Conservation (phyloP, 768 basidiomycete genomes). For the Rhodotorula taiwanensis region DNA sequence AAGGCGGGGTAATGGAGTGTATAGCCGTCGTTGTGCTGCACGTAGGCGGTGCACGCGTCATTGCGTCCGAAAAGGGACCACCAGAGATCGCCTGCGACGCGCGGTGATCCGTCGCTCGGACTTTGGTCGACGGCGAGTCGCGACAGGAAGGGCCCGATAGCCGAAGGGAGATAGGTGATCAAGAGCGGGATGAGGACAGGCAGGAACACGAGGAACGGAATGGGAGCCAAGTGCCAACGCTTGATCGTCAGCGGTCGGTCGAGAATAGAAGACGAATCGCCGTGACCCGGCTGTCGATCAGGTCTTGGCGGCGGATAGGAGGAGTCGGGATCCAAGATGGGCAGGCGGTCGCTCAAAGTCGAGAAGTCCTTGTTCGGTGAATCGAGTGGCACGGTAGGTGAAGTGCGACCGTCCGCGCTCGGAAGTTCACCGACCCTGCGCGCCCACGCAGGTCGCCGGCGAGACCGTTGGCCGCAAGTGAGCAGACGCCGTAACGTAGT, state of each 20-base stretch:
- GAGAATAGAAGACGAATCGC: neutral
- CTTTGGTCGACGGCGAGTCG: neutral
- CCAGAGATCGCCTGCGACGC: slow-evolving; percentile 31
- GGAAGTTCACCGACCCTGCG: too few relatives aligned
- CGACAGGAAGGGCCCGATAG: slow-evolving; percentile 23
- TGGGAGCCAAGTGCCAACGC: slow-evolving; percentile 23
- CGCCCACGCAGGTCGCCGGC: too few relatives aligned
- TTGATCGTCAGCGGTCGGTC: slow-evolving; percentile 16
- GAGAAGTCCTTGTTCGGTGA: too few relatives aligned
- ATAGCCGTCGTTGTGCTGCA: slow-evolving; percentile 41
- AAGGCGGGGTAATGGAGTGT: slow-evolving; percentile 36
- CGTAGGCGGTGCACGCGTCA: slow-evolving; percentile 38
- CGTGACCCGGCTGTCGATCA: neutral
- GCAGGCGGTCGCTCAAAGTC: too few relatives aligned
- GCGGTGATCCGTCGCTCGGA: too few relatives aligned
- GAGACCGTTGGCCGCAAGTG: slow-evolving; percentile 14
- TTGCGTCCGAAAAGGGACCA: slow-evolving; percentile 38
- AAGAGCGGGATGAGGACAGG: slow-evolving; percentile 25
- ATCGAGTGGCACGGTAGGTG: too few relatives aligned
- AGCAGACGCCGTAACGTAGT: neutral
- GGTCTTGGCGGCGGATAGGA: neutral
- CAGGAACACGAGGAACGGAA: slow-evolving; percentile 22
- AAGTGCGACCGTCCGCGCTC: too few relatives aligned
- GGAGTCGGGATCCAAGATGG: neutral
- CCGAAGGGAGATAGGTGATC: slow-evolving; percentile 23